Base-by-base conservation (phyloP, 1,284 basidiomycete species). In the Boletus sp. region DNA sequence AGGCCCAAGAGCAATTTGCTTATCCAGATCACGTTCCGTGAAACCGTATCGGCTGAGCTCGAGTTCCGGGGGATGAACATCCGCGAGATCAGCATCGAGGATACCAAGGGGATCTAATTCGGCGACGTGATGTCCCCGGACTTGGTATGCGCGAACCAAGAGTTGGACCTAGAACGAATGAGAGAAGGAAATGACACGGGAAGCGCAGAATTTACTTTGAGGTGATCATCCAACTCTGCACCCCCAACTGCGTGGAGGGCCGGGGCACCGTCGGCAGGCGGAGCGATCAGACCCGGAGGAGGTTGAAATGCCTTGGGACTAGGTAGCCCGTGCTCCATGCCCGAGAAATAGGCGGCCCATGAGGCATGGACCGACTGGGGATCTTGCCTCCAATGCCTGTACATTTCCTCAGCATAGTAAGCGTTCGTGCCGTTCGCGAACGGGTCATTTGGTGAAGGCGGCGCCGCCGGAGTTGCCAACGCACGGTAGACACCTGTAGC, bases 341-440 rank as follows among this genome's bases (percentile, higher is more conserved):
- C 97, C 12, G 86, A 83, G 73, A 99, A 99, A 78, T 99, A 99
- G 56, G 89, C 85, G 63, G 92, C 84, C 97, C 97, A 99, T 35
- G 94, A 97, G 3, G 86, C 81, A 77, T 99, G 96, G 0, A 99
- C 97, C 46, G 91, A 91, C 65, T 85, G 84, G 43, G 94, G 93
- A 77, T 99, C 92, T 75, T 91, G 80, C 76, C 86, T 88, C 93
- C 93, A 97, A 65, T 88, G 84, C 65, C 85, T 84, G 78, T 95
- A 96, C 94, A 96, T 96, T 78, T 96, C 93, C 71, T 98, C 96
- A 47, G 90, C 91, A 73, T 99, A 98, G 80, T 96, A 96, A 43
- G 92, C 82, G 77, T 97, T 97, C 48, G 89, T 94, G 54, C 93
- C 93, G 63, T 91, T 95, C 24, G 93, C 93, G 72, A 96, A 96